Conservation (phyloP, 441 rosid species). For the Brassica balearica region DNA sequence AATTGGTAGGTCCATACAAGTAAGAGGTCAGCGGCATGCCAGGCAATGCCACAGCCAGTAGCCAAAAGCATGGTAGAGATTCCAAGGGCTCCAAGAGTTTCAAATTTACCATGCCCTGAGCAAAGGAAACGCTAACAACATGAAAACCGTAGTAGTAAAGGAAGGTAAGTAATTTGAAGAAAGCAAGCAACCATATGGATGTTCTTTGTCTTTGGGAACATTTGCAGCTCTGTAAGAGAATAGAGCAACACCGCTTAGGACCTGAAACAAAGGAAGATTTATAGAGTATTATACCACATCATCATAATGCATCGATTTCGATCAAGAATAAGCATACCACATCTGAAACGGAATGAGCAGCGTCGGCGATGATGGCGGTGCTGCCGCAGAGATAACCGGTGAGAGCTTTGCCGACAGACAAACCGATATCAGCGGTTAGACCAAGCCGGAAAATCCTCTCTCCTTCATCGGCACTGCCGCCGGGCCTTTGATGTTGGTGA, state of each 20-base stretch:
- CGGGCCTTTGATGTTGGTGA: slow-evolving; percentile 15
- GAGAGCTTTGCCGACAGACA: slow-evolving; percentile 42
- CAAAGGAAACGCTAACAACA: neutral
- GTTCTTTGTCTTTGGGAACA: slow-evolving; percentile 90
- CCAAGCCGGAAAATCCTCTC: slow-evolving; percentile 85
- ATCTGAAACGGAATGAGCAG: slow-evolving; percentile 51
- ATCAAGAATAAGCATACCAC: slow-evolving; percentile 28
- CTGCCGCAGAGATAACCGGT: slow-evolving; percentile 50
- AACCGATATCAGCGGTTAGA: slow-evolving; percentile 52
- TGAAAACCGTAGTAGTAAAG: neutral
- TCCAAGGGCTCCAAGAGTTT: slow-evolving; percentile 91
- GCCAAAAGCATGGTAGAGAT: slow-evolving; percentile 94
- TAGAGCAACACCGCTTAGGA: slow-evolving; percentile 87
- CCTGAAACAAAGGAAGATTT: slow-evolving; percentile 48
- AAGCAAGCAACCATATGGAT: slow-evolving; percentile 81
- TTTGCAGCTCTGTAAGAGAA: slow-evolving; percentile 86
- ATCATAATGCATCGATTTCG: too few species aligned
- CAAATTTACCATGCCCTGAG: slow-evolving; percentile 93
- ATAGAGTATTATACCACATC: too few species aligned
- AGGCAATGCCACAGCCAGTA: slow-evolving; percentile 88
- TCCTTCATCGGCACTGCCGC: slow-evolving; percentile 44
- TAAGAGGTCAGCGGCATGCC: slow-evolving; percentile 83
- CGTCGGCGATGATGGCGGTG: slow-evolving; percentile 49
- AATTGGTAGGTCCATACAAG: slow-evolving; percentile 48
- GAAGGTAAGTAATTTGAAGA: slow-evolving; percentile 1